phyloP scores from a whole-genome alignment of 768 basidiomycete genomes.

The Termitomyces sp. region DNA sequence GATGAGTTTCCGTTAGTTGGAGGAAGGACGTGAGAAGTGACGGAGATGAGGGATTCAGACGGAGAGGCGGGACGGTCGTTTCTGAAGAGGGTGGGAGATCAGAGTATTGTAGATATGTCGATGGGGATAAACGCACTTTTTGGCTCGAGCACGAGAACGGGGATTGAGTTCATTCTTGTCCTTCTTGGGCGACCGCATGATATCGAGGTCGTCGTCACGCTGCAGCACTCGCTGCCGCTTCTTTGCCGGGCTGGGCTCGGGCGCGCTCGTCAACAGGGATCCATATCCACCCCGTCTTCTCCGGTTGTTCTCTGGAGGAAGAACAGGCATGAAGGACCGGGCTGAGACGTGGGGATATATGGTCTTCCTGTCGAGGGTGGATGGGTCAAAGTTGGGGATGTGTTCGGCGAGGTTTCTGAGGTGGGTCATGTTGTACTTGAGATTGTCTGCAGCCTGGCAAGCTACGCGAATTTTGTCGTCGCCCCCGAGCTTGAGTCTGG shows the following conservation, averaged over 20 bases:
- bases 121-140: slow-evolving; percentile 46
- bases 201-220: slow-evolving; percentile 66
- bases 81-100: slow-evolving; percentile 29
- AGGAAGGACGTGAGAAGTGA: slow-evolving; percentile 58
- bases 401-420: slow-evolving; percentile 59
- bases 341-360: slow-evolving; percentile 74
- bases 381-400: slow-evolving; percentile 60
- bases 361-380: slow-evolving; percentile 57
- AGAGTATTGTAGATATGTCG: slow-evolving; percentile 5
- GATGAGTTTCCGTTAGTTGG: slow-evolving; percentile 28
- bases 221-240: slow-evolving; percentile 55
- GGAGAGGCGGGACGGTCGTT: slow-evolving; percentile 66
- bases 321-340: slow-evolving; percentile 60
- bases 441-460: slow-evolving; percentile 84
- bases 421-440: slow-evolving; percentile 62
- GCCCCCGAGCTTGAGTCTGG: slow-evolving; percentile 85
- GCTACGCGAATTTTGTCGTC: slow-evolving; percentile 98
- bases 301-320: slow-evolving; percentile 60
- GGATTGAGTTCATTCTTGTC: slow-evolving; percentile 47
- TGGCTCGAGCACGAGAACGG: slow-evolving; percentile 50
- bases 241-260: slow-evolving; percentile 64
- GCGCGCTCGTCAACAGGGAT: slow-evolving; percentile 48
- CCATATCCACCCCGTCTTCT: slow-evolving; percentile 55
- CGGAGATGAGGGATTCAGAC: slow-evolving; percentile 69
- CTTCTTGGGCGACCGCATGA: slow-evolving; percentile 59